A percentile compares a stretch with the other conserved stretches of the same genome.
These are phyloP conservation scores for Hypomontagnella monticulosa DNA, from an alignment of 495 filamentous ascomycete species.

Conservation along the genomic window DNA sequence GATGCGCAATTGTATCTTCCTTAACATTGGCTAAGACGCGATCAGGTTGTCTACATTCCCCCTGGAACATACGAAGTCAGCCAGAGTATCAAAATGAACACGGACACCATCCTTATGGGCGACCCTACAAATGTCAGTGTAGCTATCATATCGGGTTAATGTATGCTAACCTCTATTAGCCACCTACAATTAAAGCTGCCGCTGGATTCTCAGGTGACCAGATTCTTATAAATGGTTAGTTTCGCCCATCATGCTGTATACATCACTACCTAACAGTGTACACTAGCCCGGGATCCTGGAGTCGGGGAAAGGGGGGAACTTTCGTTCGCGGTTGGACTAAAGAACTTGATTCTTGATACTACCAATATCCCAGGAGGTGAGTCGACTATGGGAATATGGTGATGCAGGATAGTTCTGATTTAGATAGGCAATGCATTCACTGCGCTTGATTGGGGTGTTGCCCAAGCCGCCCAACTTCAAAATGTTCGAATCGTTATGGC, in stretches of 20 bases:
- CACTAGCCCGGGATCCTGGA: conserved; percentile 62
- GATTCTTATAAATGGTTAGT: conserved; percentile 42
- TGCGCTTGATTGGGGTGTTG: conserved; percentile 77
- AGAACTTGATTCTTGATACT: conserved; percentile 75
- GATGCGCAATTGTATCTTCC: background rate
- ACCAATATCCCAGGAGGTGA: conserved; percentile 61
- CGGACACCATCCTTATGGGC: conserved; percentile 70
- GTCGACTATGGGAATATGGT: background rate
- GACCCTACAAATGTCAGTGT: conserved; percentile 68
- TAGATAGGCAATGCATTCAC: conserved; percentile 51
- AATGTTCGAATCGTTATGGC: conserved; percentile 76
- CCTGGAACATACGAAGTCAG: conserved; percentile 70
- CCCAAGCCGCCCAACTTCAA: conserved; percentile 71
- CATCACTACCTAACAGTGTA: background rate
- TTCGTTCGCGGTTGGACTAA: conserved; percentile 70
- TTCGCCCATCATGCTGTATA: background rate
- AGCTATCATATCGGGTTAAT: background rate
- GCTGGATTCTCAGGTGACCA: conserved; percentile 51
- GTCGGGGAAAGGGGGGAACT: conserved; percentile 44
- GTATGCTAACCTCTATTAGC: conserved; percentile 29
- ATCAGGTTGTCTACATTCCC: conserved; percentile 69
- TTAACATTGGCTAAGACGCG: conserved; percentile 4
- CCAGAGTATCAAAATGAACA: conserved; percentile 62
- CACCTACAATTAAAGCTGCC: conserved; percentile 69
- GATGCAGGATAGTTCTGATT: conserved; percentile 4